These are phyloP conservation scores for Aspergillus affinis DNA, from an alignment of 495 filamentous ascomycete species.

Conservation along the genomic window DNA sequence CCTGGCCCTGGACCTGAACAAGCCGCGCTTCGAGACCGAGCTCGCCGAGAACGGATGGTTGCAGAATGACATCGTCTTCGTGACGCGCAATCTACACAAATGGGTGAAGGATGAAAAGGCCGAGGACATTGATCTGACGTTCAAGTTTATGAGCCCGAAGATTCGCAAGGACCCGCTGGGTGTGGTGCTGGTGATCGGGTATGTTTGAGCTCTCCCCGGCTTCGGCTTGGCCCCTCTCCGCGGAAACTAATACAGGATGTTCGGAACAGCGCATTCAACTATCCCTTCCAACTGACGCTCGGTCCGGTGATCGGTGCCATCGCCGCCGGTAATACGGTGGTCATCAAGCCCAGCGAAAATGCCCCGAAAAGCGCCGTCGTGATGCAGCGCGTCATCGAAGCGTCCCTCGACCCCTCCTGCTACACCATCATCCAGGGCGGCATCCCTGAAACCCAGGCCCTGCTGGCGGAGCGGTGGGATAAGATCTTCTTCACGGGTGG, in stretches of 20 bases:
- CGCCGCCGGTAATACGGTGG: constrained; percentile 81
- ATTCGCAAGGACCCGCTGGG: constrained; percentile 91
- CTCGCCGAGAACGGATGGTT: constrained; percentile 71
- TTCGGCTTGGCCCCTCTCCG: background rate
- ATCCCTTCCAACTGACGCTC: constrained; percentile 77
- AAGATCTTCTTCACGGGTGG: constrained; percentile 97
- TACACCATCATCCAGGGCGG: constrained; percentile 80
- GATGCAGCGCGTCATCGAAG: constrained; percentile 72
- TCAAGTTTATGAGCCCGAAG: constrained; percentile 65
- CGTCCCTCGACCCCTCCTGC: constrained; percentile 71
- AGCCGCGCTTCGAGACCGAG: constrained; percentile 66
- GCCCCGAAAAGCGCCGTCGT: constrained; percentile 73
- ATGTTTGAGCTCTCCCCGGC: constrained; percentile 17
- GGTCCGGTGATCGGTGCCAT: constrained; percentile 86
- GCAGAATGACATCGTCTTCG: constrained; percentile 75
- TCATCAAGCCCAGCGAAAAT: constrained; percentile 87
- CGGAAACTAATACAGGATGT: constrained; percentile 11
- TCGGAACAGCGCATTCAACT: constrained; percentile 73
- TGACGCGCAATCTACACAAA: constrained; percentile 69
- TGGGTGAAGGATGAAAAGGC: constrained; percentile 82
- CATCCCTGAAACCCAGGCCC: constrained; percentile 72
- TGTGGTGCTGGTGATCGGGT: constrained; percentile 81
- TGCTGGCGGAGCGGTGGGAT: constrained; percentile 90
- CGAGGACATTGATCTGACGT: constrained; percentile 65
- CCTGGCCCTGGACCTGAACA: constrained; percentile 70